Conservation (phyloP, 768 basidiomycete genomes). For the Termitomyces sp. region DNA sequence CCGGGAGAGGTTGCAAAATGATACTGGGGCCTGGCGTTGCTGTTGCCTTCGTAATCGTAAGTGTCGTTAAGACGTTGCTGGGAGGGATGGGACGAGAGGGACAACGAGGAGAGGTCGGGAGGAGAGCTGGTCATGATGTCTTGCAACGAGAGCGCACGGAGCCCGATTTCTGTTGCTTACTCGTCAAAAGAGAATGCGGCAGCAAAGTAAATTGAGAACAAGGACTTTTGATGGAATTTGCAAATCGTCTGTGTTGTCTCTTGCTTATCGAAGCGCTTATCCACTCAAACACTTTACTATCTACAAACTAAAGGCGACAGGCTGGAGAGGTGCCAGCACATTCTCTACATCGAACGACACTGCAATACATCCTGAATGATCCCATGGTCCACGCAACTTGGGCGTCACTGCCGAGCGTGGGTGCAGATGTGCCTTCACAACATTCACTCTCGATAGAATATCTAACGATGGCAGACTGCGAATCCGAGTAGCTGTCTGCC, state of each 20-base stretch:
- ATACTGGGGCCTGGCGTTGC: constrained; percentile 55
- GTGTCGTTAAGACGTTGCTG: constrained; percentile 82
- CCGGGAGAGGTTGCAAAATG: constrained; percentile 65
- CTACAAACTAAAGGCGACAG: constrained; percentile 32
- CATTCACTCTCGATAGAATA: constrained; percentile 1
- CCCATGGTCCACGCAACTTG: constrained; percentile 53
- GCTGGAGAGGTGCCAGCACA: constrained; percentile 43
- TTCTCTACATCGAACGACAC: constrained; percentile 43
- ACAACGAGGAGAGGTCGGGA: constrained; percentile 76
- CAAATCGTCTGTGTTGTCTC: constrained; percentile 24
- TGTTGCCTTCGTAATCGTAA: constrained; percentile 78
- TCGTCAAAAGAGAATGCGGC: constrained; percentile 29
- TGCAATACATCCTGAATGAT: constrained; percentile 45
- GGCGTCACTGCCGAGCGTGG: constrained; percentile 16
- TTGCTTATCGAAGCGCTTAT: no score
- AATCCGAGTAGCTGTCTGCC: constrained; percentile 9
- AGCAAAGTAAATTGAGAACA: constrained; percentile 17
- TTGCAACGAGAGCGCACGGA: constrained; percentile 19
- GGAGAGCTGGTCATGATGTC: constrained; percentile 76
- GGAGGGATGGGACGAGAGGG: constrained; percentile 67
- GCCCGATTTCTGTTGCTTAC: constrained; percentile 22
- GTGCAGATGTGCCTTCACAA: constrained; percentile 6
- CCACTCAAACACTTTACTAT: no score
- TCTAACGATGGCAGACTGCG: constrained; percentile 12
- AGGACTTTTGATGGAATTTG: constrained; percentile 15